Evolutionary conservation across 352 stramenopile species (phyloP).

Genomic region (Phytophthora fragariaefolia): DNA sequence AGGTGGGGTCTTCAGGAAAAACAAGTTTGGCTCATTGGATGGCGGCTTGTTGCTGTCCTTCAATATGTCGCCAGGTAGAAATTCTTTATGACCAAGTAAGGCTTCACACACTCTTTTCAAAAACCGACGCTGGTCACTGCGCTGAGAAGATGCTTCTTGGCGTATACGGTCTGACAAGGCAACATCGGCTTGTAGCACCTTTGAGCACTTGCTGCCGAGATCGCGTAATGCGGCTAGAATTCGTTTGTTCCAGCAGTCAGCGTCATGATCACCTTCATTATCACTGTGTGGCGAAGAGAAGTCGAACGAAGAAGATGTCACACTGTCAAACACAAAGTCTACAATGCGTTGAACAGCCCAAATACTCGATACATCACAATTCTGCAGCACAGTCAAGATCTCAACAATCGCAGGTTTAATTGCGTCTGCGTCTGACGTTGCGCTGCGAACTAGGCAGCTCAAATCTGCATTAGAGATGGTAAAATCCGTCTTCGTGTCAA

Average conservation of each 20-base stretch:
- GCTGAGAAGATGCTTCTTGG: conserved; percentile 16
- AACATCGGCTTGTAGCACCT: conserved; percentile 39
- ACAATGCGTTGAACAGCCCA: conserved; percentile 43
- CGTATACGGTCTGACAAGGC: conserved; percentile 34
- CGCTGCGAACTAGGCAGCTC: conserved; percentile 37
- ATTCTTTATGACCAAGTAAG: conserved; percentile 21
- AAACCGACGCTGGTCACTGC: conserved; percentile 5
- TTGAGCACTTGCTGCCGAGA: conserved; percentile 46
- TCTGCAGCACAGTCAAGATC: conserved; percentile 33
- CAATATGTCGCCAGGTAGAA: background rate
- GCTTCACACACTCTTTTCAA: conserved; percentile 17
- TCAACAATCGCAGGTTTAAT: conserved; percentile 16
- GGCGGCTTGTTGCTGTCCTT: background rate
- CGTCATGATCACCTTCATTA: background rate
- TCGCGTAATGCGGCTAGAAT: conserved; percentile 22
- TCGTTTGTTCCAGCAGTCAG: conserved; percentile 17
- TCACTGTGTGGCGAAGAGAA: background rate
- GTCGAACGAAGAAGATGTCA: conserved; percentile 16
- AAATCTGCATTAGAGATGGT: conserved; percentile 33
- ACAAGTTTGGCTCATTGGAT: conserved; percentile 17
- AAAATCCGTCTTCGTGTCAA: conserved; percentile 28
- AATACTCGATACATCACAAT: conserved; percentile 42
- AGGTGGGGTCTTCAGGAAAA: conserved; percentile 22
- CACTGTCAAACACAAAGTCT: conserved; percentile 37
- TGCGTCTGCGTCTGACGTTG: background rate